phyloP scores from a whole-genome alignment of 805 yeast genomes.

The Saturnispora gosingensis region DNA sequence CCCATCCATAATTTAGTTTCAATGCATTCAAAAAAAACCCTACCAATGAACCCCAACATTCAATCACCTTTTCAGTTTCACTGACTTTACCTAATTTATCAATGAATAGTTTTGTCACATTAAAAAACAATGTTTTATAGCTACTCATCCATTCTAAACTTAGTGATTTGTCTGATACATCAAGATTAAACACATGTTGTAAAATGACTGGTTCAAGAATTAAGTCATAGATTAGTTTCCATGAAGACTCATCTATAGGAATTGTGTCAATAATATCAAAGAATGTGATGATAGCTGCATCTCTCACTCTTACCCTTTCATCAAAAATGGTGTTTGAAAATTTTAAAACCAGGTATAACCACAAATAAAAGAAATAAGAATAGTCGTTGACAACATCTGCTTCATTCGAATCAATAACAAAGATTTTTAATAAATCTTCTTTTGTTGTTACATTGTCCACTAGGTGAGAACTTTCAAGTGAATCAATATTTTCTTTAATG shows the following conservation, averaged over 20 bases:
- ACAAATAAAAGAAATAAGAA: slow-evolving; percentile 33
- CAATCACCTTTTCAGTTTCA: slow-evolving; percentile 14
- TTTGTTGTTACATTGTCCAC: slow-evolving; percentile 14
- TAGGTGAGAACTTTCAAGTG: background rate
- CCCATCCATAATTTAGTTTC: slow-evolving; percentile 30
- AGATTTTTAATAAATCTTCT: slow-evolving; percentile 13
- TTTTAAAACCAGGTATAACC: slow-evolving; percentile 57
- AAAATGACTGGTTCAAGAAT: slow-evolving; percentile 49
- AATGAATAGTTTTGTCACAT: slow-evolving; percentile 53
- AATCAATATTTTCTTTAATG: slow-evolving; percentile 32
- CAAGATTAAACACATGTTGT: background rate
- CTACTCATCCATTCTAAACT: slow-evolving; percentile 49
- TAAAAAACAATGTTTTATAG: slow-evolving; percentile 49
- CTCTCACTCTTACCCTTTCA: slow-evolving; percentile 68
- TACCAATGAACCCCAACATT: slow-evolving; percentile 52
- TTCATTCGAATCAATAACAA: slow-evolving; percentile 8
- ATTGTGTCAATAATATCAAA: slow-evolving; percentile 74
- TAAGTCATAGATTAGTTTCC: slow-evolving; percentile 59
- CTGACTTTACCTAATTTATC: slow-evolving; percentile 37
- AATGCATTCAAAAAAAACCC: slow-evolving; percentile 37
- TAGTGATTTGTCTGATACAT: slow-evolving; percentile 9
- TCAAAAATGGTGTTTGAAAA: slow-evolving; percentile 59
- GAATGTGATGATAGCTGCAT: slow-evolving; percentile 84
- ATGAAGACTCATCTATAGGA: slow-evolving; percentile 45
- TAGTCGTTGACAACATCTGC: slow-evolving; percentile 15